phyloP scores from a whole-genome alignment of 495 filamentous ascomycete species.

The Penicillium turbatum region DNA sequence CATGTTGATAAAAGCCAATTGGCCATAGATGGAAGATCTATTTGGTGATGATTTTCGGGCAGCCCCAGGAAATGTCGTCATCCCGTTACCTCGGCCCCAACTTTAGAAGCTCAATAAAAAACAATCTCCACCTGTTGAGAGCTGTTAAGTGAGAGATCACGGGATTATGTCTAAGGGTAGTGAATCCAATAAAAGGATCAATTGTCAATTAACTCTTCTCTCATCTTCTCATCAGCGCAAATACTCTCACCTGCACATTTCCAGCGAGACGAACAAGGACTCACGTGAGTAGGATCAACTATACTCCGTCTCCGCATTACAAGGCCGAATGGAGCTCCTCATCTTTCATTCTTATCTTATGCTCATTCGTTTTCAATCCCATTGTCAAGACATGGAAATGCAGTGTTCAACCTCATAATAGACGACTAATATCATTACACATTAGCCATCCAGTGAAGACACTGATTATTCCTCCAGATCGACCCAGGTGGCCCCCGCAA shows the following conservation, averaged over 20 bases:
- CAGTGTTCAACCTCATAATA: neutral
- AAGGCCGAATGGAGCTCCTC: conserved; percentile 17
- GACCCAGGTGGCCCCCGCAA: conserved; percentile 22
- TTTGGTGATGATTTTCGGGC: neutral
- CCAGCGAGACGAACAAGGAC: neutral
- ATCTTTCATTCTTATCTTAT: conserved; percentile 3
- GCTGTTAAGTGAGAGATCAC: neutral
- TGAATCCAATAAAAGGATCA: too few relatives aligned
- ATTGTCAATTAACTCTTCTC: too few relatives aligned
- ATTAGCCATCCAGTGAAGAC: neutral
- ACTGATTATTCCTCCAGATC: conserved; percentile 9
- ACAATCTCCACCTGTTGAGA: neutral
- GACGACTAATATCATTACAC: neutral
- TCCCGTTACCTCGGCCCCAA: conserved; percentile 13
- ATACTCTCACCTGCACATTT: too few relatives aligned
- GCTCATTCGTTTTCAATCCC: neutral
- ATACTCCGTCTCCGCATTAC: conserved; percentile 24
- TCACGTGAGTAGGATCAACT: conserved; percentile 23
- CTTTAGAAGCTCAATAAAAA: neutral
- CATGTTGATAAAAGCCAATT: neutral
- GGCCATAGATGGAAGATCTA: neutral
- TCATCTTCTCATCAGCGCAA: neutral
- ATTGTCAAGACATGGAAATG: neutral
- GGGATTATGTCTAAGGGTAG: too few relatives aligned
- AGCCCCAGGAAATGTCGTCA: conserved; percentile 18